Evolutionary conservation across 176 grass and related monocot species (phyloP).

Genomic region (Oryza glaberrima): DNA sequence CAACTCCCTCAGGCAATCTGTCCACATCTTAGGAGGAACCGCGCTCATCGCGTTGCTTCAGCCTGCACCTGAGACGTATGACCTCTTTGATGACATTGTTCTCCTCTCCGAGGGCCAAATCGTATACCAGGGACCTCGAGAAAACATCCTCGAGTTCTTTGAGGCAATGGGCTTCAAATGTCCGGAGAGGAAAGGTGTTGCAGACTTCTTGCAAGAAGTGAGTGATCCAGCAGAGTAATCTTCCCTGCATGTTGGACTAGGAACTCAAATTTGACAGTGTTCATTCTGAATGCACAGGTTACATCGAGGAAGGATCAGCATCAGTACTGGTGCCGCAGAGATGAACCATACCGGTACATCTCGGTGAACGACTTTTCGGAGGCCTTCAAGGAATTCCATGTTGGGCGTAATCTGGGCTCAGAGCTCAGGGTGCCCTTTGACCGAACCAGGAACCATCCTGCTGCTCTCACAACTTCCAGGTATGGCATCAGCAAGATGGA

Average conservation of each 20-base stretch:
- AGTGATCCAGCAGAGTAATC: slow-evolving; percentile 25
- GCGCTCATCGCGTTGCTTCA: slow-evolving; percentile 92
- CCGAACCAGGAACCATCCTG: slow-evolving; percentile 76
- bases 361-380: slow-evolving; percentile 80
- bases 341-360: slow-evolving; percentile 66
- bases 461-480: slow-evolving; percentile 79
- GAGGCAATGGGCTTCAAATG: slow-evolving; percentile 89
- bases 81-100: slow-evolving; percentile 86
- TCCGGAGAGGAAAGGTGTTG: slow-evolving; percentile 88
- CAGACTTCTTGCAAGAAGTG: slow-evolving; percentile 97
- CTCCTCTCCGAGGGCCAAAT: slow-evolving; percentile 91
- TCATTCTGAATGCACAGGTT: slow-evolving; percentile 56
- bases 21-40: slow-evolving; percentile 86
- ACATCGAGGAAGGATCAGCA: slow-evolving; percentile 97
- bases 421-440: slow-evolving; percentile 72
- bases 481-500: slow-evolving; percentile 82
- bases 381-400: slow-evolving; percentile 80
- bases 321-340: slow-evolving; percentile 72
- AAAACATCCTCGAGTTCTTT: slow-evolving; percentile 81
- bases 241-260: neutral
- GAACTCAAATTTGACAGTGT: slow-evolving; percentile 27
- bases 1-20: slow-evolving; percentile 82
- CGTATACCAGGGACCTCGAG: slow-evolving; percentile 90
- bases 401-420: slow-evolving; percentile 59
- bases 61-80: slow-evolving; percentile 89